Percentiles rank a stretch among this genome's conserved stretches.
phyloP scores from a whole-genome alignment of 805 yeast genomes.

The Tetrapisispora fleetii region DNA sequence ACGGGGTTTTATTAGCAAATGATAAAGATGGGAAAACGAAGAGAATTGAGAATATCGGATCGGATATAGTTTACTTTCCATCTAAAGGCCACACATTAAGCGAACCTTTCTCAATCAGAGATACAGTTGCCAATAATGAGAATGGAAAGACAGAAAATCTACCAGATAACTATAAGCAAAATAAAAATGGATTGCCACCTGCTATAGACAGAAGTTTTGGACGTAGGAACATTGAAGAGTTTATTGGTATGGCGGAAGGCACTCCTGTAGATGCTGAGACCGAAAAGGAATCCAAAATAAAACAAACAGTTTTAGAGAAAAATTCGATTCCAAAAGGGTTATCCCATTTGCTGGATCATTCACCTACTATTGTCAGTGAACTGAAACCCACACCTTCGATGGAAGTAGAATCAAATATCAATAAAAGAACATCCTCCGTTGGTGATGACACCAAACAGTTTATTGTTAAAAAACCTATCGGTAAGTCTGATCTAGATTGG shows the following conservation, averaged over 20 bases:
- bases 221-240: constrained; percentile 21
- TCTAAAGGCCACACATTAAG: not conserved
- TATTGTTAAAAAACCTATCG: constrained; percentile 27
- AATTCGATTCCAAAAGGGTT: constrained; percentile 48
- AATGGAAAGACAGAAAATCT: not conserved
- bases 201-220: constrained; percentile 41
- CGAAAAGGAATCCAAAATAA: constrained; percentile 39
- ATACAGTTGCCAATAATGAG: not conserved
- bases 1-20: constrained; percentile 1
- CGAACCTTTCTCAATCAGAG: not conserved
- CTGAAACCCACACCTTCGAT: not conserved
- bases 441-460: constrained; percentile 12
- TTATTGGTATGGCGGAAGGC: constrained; percentile 31
- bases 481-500: constrained; percentile 27
- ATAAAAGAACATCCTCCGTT: not conserved
- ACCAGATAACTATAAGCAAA: not conserved
- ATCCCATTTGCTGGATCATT: constrained; percentile 32
- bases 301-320: constrained; percentile 42
- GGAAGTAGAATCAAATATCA: not conserved
- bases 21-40: constrained; percentile 4
- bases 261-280: constrained; percentile 33
- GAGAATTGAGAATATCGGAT: constrained; percentile 2
- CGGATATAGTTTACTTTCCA: not conserved
- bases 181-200: constrained; percentile 50
- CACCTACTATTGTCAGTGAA: not conserved